These are phyloP conservation scores for Castanopsis chinensis DNA, from an alignment of 306 rosid genomes.

Conservation along the genomic window DNA sequence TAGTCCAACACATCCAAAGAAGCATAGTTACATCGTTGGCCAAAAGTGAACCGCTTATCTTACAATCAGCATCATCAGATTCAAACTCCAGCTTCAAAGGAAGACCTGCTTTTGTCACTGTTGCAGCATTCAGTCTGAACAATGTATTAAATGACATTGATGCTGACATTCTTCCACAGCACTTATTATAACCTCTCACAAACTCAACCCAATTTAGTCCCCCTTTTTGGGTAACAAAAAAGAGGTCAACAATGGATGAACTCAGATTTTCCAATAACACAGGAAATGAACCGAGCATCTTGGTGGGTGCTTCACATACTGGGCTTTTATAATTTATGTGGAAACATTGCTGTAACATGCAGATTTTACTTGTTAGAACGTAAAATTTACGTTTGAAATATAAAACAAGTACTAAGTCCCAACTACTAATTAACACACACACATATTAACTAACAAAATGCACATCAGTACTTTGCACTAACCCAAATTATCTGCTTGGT, in stretches of 20 bases:
- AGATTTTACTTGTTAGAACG: slow-evolving; percentile 12
- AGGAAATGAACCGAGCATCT: slow-evolving; percentile 42
- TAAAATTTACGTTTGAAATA: neutral
- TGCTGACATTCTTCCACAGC: slow-evolving; percentile 62
- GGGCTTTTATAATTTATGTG: slow-evolving; percentile 35
- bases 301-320: slow-evolving; percentile 20
- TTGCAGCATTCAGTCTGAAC: slow-evolving; percentile 45
- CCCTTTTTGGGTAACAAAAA: slow-evolving; percentile 49
- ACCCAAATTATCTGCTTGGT: no score
- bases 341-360: slow-evolving; percentile 59
- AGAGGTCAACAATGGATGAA: slow-evolving; percentile 51
- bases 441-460: no score
- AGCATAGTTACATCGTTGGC: slow-evolving; percentile 58
- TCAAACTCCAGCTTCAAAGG: slow-evolving; percentile 56
- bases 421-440: no score
- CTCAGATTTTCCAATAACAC: slow-evolving; percentile 61
- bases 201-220: slow-evolving; percentile 76
- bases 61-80: slow-evolving; percentile 56
- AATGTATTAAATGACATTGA: slow-evolving; percentile 53
- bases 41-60: slow-evolving; percentile 57
- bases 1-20: slow-evolving; percentile 72
- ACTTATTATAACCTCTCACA: slow-evolving; percentile 65
- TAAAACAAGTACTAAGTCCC: no score
- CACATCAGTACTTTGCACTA: no score
- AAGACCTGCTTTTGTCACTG: slow-evolving; percentile 24